A percentile compares a stretch with the other conserved stretches of the same genome.
phyloP scores from a whole-genome alignment of 1,284 basidiomycete genomes.

The Erythrobasidium hasegawianum region DNA sequence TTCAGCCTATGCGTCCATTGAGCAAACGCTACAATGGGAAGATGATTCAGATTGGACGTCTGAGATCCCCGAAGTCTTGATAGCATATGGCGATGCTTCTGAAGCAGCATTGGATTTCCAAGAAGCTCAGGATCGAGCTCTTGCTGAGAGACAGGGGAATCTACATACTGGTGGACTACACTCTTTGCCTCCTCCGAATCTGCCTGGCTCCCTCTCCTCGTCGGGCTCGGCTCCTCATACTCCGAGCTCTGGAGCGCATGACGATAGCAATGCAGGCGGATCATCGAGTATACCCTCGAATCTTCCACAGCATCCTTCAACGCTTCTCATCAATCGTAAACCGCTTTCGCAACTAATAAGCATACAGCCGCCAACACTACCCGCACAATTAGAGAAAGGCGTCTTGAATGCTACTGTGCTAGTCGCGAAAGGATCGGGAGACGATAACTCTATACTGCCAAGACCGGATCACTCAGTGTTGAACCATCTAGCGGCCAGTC shows the following conservation, averaged over 20 bases:
- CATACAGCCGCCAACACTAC: conserved; percentile 74
- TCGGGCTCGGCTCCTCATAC: conserved; percentile 16
- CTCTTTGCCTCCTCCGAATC: conserved; percentile 9
- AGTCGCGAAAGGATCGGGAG: conserved; percentile 54
- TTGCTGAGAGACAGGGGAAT: neutral
- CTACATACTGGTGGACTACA: neutral
- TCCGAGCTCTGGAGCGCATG: neutral
- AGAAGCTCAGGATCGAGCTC: conserved; percentile 34
- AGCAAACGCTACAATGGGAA: no score
- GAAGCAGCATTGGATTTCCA: conserved; percentile 42
- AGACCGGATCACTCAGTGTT: conserved; percentile 93
- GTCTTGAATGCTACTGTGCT: conserved; percentile 66
- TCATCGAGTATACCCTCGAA: conserved; percentile 35
- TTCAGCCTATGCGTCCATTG: no score
- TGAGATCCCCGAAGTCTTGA: conserved; percentile 49
- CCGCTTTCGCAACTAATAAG: conserved; percentile 85
- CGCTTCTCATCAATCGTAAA: conserved; percentile 89
- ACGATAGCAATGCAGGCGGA: conserved; percentile 15
- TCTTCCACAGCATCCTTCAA: conserved; percentile 59
- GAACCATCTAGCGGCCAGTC: conserved; percentile 92
- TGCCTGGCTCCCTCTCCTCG: conserved; percentile 32
- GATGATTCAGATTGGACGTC: conserved; percentile 46
- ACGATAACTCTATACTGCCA: conserved; percentile 88
- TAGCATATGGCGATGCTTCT: conserved; percentile 43
- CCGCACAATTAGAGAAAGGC: conserved; percentile 87